Conservation (phyloP, 805 yeast genomes). For the Candida piceae region DNA sequence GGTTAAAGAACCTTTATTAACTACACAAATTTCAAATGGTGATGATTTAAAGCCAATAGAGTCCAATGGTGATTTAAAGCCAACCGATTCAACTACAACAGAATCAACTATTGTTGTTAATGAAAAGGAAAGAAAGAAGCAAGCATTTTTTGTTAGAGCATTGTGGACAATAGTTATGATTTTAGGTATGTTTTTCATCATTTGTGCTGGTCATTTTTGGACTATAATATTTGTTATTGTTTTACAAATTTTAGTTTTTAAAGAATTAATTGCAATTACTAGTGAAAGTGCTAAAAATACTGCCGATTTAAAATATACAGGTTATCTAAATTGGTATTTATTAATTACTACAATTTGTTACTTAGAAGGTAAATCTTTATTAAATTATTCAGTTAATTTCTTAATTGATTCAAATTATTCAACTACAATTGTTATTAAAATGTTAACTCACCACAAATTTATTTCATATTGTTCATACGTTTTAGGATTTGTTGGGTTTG, state of each 20-base stretch:
- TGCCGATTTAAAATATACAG: constrained; percentile 68
- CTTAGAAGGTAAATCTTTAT: constrained; percentile 79
- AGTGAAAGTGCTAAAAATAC: constrained; percentile 75
- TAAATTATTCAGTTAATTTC: constrained; percentile 42
- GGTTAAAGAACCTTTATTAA: neutral
- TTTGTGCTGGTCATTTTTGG: constrained; percentile 83
- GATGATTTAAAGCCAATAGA: neutral
- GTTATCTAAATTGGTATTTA: constrained; percentile 89
- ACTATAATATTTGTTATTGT: constrained; percentile 65
- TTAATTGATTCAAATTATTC: constrained; percentile 25
- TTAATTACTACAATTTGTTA: constrained; percentile 82
- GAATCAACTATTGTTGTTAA: constrained; percentile 20
- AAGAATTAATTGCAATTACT: constrained; percentile 83
- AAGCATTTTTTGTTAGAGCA: constrained; percentile 81
- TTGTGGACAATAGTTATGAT: constrained; percentile 95
- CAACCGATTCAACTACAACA: too few species aligned
- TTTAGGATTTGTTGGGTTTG: constrained; percentile 85
- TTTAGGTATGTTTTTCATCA: constrained; percentile 56
- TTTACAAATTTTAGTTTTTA: constrained; percentile 80
- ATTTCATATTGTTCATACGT: constrained; percentile 80
- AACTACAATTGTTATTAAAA: constrained; percentile 22
- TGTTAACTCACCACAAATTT: constrained; percentile 67
- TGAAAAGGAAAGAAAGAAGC: constrained; percentile 64
- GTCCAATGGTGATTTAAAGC: constrained; percentile 1
- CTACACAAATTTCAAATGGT: neutral